Base-by-base conservation (phyloP, 2,329 filamentous ascomycete genomes). In the Ophiosphaerella korrae region DNA sequence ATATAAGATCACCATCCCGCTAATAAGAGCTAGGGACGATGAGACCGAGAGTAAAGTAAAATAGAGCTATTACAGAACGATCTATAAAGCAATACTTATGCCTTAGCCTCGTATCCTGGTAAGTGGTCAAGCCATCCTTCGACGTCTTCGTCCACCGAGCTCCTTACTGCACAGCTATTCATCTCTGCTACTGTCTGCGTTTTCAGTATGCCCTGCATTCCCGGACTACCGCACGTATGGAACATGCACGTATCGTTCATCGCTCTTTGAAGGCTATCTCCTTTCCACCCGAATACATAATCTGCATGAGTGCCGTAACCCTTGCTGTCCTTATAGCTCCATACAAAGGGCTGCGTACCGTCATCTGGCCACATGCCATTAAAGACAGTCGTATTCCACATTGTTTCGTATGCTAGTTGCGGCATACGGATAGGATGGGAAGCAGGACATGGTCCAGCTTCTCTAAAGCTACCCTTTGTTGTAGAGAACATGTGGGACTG, bases 401-500 rank as follows among this genome's bases (percentile, higher is more conserved):
- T 58, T 0, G 66, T 67, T 45, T 70, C 66, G 45, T 67, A 68
- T 8, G 64, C 64, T n/a, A 70, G 37, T 35, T 70, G 66, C n/a
- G 66, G 66, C 48, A 67, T 52, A 31, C 63, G 61, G 24, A 71
- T 54, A 2, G 68, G 67, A 24, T 71, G 68, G 5, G 62, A 63
- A 2, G 50, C 38, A 1, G 68, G 68, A 18, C 68, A 71, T 1
- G 64, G 53, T 2, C 55, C 59, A 1, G 63, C 62, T 26, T 52
- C 50, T 5, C 40, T 43, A 55, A 68, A 68, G 7, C 45, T 54
- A 11, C 62, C 65, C 32, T 55, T 52, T 5, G 48, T 54, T 2
- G 55, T 63, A 23, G 40, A 46, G 54, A 53, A 67, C 62, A 71
- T 67, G 58, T 78, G 85, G 57, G 77, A 76, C 72, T 79, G 80